Conservation (phyloP, 75 land plant species). For the Chamaecyparis obtusa region DNA sequence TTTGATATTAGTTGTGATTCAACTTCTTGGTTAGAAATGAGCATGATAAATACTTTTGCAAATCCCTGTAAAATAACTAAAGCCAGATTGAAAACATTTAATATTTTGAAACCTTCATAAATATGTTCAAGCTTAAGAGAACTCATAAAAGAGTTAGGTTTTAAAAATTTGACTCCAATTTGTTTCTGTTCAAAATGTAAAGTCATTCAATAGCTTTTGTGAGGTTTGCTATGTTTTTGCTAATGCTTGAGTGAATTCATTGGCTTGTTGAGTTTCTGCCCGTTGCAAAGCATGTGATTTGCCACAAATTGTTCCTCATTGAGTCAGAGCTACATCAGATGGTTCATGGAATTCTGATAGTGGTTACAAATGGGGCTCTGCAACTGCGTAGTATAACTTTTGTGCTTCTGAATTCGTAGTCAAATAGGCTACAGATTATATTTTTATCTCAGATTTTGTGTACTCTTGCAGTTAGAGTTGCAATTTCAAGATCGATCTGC, state of each 20-base stretch:
- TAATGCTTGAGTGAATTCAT: not conserved
- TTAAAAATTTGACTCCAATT: not conserved
- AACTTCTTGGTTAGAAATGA: not conserved
- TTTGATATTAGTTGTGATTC: not conserved
- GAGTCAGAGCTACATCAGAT: not conserved
- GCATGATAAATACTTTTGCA: not conserved
- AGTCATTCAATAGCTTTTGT: not conserved
- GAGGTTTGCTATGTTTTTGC: not conserved
- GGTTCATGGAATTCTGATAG: not conserved
- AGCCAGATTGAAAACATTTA: not conserved
- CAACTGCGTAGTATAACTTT: not conserved
- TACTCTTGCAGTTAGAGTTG: slow-evolving; percentile 68
- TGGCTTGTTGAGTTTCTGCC: not conserved
- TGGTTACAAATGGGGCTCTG: not conserved
- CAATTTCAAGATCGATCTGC: slow-evolving; percentile 82
- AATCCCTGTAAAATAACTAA: not conserved
- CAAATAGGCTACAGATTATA: not conserved
- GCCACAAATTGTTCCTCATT: not conserved
- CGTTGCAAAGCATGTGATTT: not conserved
- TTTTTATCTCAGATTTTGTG: not conserved
- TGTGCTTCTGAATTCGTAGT: slow-evolving; percentile 4
- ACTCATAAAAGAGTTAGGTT: not conserved
- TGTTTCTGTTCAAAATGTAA: not conserved
- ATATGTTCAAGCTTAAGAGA: no score
- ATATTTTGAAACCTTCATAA: no score